Conservation (phyloP, 1,284 basidiomycete species). For the Naganishia liquefaciens region DNA sequence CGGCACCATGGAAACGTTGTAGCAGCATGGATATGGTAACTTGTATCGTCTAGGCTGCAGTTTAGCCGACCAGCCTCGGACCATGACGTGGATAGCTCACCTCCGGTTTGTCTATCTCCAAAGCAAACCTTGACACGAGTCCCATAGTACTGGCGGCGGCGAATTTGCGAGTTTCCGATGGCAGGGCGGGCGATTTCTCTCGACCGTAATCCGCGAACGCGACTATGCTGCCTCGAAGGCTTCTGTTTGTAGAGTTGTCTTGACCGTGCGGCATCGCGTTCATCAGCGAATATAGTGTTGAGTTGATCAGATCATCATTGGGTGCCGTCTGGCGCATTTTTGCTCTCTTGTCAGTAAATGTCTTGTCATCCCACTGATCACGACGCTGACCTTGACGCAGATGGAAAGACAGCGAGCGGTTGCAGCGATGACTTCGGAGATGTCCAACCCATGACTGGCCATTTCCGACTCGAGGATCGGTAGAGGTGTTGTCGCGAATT, state of each 20-base stretch:
- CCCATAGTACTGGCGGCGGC: slow-evolving; percentile 89
- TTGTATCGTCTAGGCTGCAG: slow-evolving; percentile 66
- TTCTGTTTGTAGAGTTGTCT: slow-evolving; percentile 60
- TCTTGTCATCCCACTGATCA: neutral
- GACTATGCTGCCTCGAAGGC: slow-evolving; percentile 30
- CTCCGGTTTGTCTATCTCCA: slow-evolving; percentile 79
- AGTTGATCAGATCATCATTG: slow-evolving; percentile 87
- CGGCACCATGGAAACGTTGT: slow-evolving; percentile 79
- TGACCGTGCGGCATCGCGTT: slow-evolving; percentile 84
- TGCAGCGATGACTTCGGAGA: slow-evolving; percentile 69
- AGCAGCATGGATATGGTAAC: slow-evolving; percentile 89
- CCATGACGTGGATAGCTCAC: slow-evolving; percentile 52
- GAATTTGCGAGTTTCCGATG: slow-evolving; percentile 17
- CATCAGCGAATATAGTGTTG: slow-evolving; percentile 91
- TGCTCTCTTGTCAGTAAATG: slow-evolving; percentile 3
- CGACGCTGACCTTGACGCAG: slow-evolving; percentile 71
- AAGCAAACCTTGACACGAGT: slow-evolving; percentile 76
- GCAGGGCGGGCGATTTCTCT: slow-evolving; percentile 23
- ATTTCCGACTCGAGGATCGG: slow-evolving; percentile 86
- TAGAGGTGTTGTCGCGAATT: slow-evolving; percentile 83
- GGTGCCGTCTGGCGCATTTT: slow-evolving; percentile 65
- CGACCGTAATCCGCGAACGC: slow-evolving; percentile 33
- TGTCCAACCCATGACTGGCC: slow-evolving; percentile 49
- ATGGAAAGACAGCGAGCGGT: slow-evolving; percentile 86
- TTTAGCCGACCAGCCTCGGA: neutral